Percentiles rank a stretch among this genome's conserved stretches.
These are phyloP conservation scores for Jasminum sambac DNA, from an alignment of 257 asterid genomes.

Conservation along the genomic window DNA sequence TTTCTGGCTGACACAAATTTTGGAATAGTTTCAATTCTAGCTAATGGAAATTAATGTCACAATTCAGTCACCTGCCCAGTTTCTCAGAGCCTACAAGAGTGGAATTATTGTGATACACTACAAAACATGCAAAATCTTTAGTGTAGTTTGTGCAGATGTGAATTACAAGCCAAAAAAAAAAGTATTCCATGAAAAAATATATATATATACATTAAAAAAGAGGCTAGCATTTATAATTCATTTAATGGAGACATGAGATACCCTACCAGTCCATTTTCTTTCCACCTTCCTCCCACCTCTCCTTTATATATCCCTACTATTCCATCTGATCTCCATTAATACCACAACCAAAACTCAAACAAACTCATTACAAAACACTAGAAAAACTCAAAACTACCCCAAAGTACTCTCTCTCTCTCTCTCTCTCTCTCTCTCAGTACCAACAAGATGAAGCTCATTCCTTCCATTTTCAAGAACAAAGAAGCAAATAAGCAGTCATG, in stretches of 20 bases:
- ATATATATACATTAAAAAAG: conserved; percentile 1
- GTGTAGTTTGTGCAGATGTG: conserved; percentile 9
- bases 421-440: background rate
- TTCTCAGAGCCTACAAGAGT: background rate
- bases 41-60: background rate
- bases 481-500: conserved; percentile 29
- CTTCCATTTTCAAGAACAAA: conserved; percentile 45
- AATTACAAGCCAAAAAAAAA: background rate
- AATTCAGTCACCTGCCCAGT: background rate
- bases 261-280: conserved; percentile 57
- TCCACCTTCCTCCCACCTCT: conserved; percentile 48
- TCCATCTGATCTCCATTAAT: conserved; percentile 49
- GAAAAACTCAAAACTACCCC: no score
- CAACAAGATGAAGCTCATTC: conserved; percentile 42
- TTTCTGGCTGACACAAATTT: background rate
- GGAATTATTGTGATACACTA: background rate
- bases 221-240: conserved; percentile 35
- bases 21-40: background rate
- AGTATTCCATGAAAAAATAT: background rate
- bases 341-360: conserved; percentile 32
- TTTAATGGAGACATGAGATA: conserved; percentile 46
- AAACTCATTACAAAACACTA: background rate
- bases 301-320: conserved; percentile 24
- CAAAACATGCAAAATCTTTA: conserved; percentile 16
- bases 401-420: no score